Evolutionary conservation across 176 grass and related monocot species (phyloP), one percentile per base, ranked within the genome.

Genomic region (Oropetium thomaeum): DNA sequence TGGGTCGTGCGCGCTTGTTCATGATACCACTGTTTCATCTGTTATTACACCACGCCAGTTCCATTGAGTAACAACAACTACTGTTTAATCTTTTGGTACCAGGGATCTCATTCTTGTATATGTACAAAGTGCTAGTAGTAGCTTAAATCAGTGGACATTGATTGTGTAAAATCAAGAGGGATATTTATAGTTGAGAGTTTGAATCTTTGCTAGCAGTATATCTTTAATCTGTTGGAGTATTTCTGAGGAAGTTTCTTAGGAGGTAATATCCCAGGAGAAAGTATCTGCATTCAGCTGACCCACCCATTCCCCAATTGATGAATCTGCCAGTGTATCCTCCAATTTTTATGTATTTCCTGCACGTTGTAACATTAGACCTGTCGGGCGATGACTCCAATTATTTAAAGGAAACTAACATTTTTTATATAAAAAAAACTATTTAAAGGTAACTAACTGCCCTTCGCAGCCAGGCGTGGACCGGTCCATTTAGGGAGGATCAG

Each of bases 211-310:
- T 29, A n/a, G n/a, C n/a, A n/a, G n/a, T 73, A 22, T 74, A 63
- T 26, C 51, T 34, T 87, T 67, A 28, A 40, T 83, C 71, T 70
- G 38, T 75, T 69, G 3, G n/a, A n/a, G n/a, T n/a, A 15, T 71
- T 71, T 16, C 17, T 65, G 16, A 49, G 1, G 28, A 70, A n/a
- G 61, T 78, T 26, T 73, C 53, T 43, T 53, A n/a, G n/a, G n/a
- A n/a, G n/a, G n/a, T n/a, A n/a, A n/a, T n/a, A 10, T 49, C 3
- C 3, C 7, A 14, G 42, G 41, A 3, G 15, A 37, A 27, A 8
- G 8, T 62, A 57, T 53, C 53, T 57, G 22, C 23, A 57, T 57
- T 27, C 60, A 12, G 38, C 7, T 12, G 30, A n/a, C 65, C 60
- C 62, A 1, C 51, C 41, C 61, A 42, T 38, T 49, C 19, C 29